Percentiles rank a stretch among this genome's conserved stretches.
Evolutionary conservation across 208 protist species (phyloP).

Genomic region (Trypanosoma cruzi): DNA sequence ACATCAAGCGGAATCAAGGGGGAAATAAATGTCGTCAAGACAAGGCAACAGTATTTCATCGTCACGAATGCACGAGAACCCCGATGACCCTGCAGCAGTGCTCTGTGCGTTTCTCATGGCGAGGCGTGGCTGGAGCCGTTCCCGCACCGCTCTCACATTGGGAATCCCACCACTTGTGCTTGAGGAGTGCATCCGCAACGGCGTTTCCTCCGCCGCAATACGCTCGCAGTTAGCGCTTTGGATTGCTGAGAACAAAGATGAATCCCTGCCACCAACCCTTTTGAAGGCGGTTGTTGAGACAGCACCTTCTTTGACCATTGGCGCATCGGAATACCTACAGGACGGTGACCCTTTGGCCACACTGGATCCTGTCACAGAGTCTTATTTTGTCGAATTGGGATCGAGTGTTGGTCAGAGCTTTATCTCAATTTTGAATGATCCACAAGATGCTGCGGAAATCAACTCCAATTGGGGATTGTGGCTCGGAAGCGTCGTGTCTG

Average conservation of each 20-base stretch:
- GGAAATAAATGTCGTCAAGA: background rate
- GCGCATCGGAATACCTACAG: slow-evolving; percentile 7
- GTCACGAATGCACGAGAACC: background rate
- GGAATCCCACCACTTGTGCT: slow-evolving; percentile 69
- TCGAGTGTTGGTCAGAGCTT: slow-evolving; percentile 88
- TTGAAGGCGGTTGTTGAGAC: slow-evolving; percentile 43
- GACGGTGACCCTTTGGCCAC: slow-evolving; percentile 43
- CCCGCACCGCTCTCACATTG: slow-evolving; percentile 46
- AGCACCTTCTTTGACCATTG: slow-evolving; percentile 13
- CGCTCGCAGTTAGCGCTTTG: slow-evolving; percentile 64
- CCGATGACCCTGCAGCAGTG: slow-evolving; percentile 47
- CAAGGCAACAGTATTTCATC: background rate
- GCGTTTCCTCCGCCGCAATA: slow-evolving; percentile 59
- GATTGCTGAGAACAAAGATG: slow-evolving; percentile 45
- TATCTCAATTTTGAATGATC: slow-evolving; percentile 91
- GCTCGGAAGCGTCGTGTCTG: slow-evolving; percentile 68
- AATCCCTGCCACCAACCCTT: slow-evolving; percentile 38
- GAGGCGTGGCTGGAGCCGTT: slow-evolving; percentile 36
- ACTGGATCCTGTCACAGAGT: slow-evolving; percentile 64
- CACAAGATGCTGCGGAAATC: slow-evolving; percentile 25
- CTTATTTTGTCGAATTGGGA: slow-evolving; percentile 73
- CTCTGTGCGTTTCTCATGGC: slow-evolving; percentile 77
- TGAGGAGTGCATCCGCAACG: slow-evolving; percentile 78
- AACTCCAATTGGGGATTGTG: slow-evolving; percentile 55
- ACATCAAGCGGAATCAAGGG: background rate